Conservation (phyloP, 2,329 filamentous ascomycete species). For the Alternaria incomplexa region DNA sequence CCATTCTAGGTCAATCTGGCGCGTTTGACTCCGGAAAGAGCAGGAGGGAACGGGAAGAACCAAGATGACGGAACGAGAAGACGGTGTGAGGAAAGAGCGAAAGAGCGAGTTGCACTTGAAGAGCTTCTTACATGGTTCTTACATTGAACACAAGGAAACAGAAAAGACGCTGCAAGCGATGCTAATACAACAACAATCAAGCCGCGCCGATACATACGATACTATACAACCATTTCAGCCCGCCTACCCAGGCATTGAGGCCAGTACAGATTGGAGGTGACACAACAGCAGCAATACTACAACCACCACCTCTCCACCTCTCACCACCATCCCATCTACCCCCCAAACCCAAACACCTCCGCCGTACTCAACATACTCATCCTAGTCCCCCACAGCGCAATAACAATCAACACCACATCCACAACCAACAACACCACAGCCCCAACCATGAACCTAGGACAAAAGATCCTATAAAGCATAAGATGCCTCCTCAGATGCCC, state of each 20-base stretch:
- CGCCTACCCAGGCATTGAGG: no score
- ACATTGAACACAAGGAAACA: background rate
- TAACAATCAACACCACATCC: constrained; percentile 73
- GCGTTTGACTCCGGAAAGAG: background rate
- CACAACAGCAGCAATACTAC: background rate
- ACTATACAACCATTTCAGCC: background rate
- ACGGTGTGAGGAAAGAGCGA: background rate
- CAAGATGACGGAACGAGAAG: rapidly evolving
- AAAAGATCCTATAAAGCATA: constrained; percentile 96
- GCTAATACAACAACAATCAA: background rate
- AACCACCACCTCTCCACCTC: constrained; percentile 1
- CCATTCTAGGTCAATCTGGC: background rate
- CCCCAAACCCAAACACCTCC: constrained; percentile 77
- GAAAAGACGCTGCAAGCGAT: background rate
- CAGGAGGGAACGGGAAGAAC: background rate
- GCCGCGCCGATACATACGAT: background rate
- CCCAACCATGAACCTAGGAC: constrained; percentile 86
- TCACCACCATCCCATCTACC: constrained; percentile 80
- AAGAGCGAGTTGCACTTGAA: rapidly evolving
- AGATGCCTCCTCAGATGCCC: constrained; percentile 86
- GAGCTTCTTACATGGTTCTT: background rate
- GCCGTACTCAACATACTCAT: constrained; percentile 79
- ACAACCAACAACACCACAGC: constrained; percentile 74
- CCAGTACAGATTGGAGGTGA: no score
- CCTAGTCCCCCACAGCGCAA: constrained; percentile 76